A percentile compares a stretch with the other conserved stretches of the same genome.
These are phyloP conservation scores for Lepidium aucheri DNA, from an alignment of 345 rosid genomes.

Conservation along the genomic window DNA sequence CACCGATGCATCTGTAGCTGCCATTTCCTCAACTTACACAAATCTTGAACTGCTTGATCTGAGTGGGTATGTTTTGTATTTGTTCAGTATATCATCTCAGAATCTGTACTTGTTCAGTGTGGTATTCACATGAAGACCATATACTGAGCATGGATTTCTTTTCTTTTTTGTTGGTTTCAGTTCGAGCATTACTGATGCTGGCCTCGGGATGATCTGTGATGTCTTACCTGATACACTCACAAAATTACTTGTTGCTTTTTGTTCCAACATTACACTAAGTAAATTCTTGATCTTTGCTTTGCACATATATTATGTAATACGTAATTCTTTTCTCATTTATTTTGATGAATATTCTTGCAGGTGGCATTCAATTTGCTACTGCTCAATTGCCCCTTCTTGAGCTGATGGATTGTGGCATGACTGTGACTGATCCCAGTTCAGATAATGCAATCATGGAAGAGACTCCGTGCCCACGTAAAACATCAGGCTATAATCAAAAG, in stretches of 20 bases:
- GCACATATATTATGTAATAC: neutral
- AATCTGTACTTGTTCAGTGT: neutral
- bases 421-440: slow-evolving; percentile 57
- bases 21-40: slow-evolving; percentile 69
- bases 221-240: slow-evolving; percentile 71
- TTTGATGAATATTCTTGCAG: slow-evolving; percentile 30
- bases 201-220: slow-evolving; percentile 97
- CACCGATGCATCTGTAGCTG: slow-evolving; percentile 91
- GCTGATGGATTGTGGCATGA: slow-evolving; percentile 99
- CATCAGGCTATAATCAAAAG: slow-evolving; percentile 62
- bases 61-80: slow-evolving; percentile 70
- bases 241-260: slow-evolving; percentile 81
- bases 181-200: slow-evolving; percentile 90
- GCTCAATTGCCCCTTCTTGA: slow-evolving; percentile 93
- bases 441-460: slow-evolving; percentile 32
- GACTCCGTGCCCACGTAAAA: slow-evolving; percentile 33
- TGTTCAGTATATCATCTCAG: neutral
- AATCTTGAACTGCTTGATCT: slow-evolving; percentile 87
- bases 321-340: neutral
- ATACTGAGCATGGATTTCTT: neutral
- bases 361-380: slow-evolving; percentile 97
- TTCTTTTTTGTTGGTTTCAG: slow-evolving; percentile 35
- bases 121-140: neutral
- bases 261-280: slow-evolving; percentile 98
- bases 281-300: slow-evolving; percentile 29